Evolutionary conservation across 306 rosid species (phyloP), one percentile per base, ranked within the genome.

Genomic region (Cucurbita ficifolia): DNA sequence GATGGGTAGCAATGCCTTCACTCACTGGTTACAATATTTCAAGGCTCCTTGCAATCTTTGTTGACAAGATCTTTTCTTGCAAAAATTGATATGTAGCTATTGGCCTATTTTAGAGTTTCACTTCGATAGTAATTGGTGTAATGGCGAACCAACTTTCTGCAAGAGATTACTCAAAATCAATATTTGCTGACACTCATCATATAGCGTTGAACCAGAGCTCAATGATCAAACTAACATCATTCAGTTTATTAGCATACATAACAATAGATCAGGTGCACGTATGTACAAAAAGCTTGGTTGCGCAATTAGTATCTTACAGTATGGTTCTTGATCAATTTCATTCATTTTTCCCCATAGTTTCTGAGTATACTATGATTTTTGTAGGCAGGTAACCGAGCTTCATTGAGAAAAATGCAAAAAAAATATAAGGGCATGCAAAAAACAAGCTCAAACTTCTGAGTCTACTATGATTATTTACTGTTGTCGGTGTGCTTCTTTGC

Each of bases 401-500:
- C 5, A 14, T 14, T 49, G 18, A 49, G 53, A 14, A 49, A 49
- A 49, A 49, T 49, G 7, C 33, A 29, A 49, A 49, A 14, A 49
- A 49, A 49, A 14, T 49, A 49, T n/a, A 49, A 0, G 18, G 16
- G 53, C 53, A 14, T 49, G 16, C 53, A 49, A n/a, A 49, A 49
- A 49, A 14, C 18, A 49, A 6, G 53, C 18, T 5, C 53, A 49
- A 49, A 49, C 46, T 42, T 42, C 46, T 8, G 10, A 42, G 46
- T 42, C 46, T 42, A 9, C 10, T 65, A 3, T 19, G 35, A 43
- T 65, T 65, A 21, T 65, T 69, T 45, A 22, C 7, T 7, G 42
- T 19, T 21, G 22, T 24, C 56, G 24, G n/a, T 68, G 73, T 69
- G 40, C 36, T 24, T 69, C 22, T 59, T 13, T 21, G 1, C 96